Evolutionary conservation across 352 stramenopile genomes (phyloP).

Genomic region (Phytophthora kernoviae): DNA sequence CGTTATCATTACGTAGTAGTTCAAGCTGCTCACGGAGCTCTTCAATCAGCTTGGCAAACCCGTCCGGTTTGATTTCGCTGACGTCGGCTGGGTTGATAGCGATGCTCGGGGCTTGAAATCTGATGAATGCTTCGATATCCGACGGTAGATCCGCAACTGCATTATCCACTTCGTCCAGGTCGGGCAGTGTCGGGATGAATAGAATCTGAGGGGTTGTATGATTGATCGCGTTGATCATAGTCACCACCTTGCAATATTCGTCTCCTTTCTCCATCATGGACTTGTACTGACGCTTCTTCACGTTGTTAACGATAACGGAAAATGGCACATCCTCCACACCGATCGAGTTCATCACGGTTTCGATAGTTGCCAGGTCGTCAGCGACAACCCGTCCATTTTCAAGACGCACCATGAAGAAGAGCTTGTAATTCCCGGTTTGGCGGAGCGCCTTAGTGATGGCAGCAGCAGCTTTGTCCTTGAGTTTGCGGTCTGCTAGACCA

Average conservation of each 20-base stretch:
- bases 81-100: no score
- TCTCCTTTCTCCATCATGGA: slow-evolving; percentile 9
- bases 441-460: slow-evolving; percentile 22
- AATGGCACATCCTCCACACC: slow-evolving; percentile 11
- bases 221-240: slow-evolving; percentile 9
- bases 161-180: slow-evolving; percentile 20
- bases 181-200: slow-evolving; percentile 14
- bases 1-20: no score
- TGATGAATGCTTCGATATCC: no score
- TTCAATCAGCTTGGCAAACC: no score
- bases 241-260: slow-evolving; percentile 15
- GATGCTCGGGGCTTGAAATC: no score
- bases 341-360: slow-evolving; percentile 25
- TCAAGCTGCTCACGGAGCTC: no score
- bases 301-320: slow-evolving; percentile 25
- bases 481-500: neutral
- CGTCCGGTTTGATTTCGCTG: no score
- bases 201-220: slow-evolving; percentile 10
- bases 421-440: slow-evolving; percentile 22
- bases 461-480: neutral
- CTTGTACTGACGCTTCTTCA: slow-evolving; percentile 20
- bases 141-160: slow-evolving; percentile 6
- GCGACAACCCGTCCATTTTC: slow-evolving; percentile 20
- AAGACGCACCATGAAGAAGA: slow-evolving; percentile 34
- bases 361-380: slow-evolving; percentile 24